Evolutionary conservation across 1,284 basidiomycete species (phyloP).

Genomic region (Heterobasidion parviporum): DNA sequence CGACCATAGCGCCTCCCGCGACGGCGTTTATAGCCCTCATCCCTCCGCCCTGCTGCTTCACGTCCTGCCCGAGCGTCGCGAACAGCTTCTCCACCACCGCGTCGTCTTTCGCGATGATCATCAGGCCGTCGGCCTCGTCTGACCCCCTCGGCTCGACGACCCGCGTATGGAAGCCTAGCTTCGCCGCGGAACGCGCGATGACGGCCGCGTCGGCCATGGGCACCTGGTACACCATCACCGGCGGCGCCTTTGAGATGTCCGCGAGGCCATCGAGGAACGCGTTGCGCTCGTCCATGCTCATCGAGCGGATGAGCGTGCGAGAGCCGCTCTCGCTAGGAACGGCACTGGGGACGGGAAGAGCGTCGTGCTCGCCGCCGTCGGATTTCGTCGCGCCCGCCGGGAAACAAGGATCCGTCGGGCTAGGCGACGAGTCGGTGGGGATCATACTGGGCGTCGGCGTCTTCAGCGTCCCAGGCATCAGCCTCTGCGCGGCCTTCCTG

Average conservation of each 20-base stretch:
- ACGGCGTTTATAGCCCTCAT: constrained; percentile 5
- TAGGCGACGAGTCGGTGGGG: constrained; percentile 15
- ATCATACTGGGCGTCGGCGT: constrained; percentile 37
- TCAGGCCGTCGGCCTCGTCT: constrained; percentile 28
- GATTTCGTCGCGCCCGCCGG: not conserved
- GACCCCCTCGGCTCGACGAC: constrained; percentile 19
- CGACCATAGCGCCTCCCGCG: constrained; percentile 11
- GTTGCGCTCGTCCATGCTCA: constrained; percentile 44
- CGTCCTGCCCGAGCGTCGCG: constrained; percentile 4
- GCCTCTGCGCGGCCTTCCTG: constrained; percentile 13
- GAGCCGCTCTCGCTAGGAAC: constrained; percentile 1
- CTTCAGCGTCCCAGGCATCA: constrained; percentile 46
- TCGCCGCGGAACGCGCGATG: constrained; percentile 30
- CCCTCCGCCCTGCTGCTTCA: not conserved
- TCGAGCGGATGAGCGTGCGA: constrained; percentile 30
- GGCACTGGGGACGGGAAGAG: constrained; percentile 4
- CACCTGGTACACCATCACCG: constrained; percentile 39
- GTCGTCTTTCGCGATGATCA: constrained; percentile 43
- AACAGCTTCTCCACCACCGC: constrained; percentile 25
- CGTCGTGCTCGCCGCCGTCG: constrained; percentile 4
- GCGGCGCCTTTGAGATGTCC: constrained; percentile 24
- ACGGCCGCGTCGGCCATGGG: constrained; percentile 31
- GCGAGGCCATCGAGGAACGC: constrained; percentile 38
- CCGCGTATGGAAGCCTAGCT: constrained; percentile 34
- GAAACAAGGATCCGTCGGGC: not conserved